Evolutionary conservation across 352 stramenopile genomes (phyloP).

Genomic region (Nothophytophthora sp.): DNA sequence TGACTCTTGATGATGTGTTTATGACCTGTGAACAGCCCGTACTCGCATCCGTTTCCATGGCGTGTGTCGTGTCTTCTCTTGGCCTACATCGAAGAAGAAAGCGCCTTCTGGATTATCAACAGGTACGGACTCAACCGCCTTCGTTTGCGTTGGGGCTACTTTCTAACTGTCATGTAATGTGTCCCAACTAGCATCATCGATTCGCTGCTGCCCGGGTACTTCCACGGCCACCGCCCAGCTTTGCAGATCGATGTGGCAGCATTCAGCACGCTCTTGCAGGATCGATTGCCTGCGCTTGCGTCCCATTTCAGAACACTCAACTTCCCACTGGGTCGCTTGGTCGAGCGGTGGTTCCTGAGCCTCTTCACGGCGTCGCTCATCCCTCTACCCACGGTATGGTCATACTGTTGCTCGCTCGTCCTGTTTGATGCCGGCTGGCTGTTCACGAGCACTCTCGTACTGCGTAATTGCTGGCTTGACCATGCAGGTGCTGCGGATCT

Average conservation of each 20-base stretch:
- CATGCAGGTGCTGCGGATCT: slow-evolving; percentile 65
- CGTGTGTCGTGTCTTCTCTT: slow-evolving; percentile 64
- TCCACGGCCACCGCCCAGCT: slow-evolving; percentile 71
- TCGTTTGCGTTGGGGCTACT: no score
- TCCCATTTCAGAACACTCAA: slow-evolving; percentile 51
- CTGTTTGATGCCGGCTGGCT: background rate
- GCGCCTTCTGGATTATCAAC: slow-evolving; percentile 81
- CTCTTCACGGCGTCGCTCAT: slow-evolving; percentile 71
- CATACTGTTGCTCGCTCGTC: no score
- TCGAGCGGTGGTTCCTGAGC: slow-evolving; percentile 78
- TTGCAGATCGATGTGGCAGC: slow-evolving; percentile 69
- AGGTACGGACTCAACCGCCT: no score
- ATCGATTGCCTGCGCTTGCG: slow-evolving; percentile 49
- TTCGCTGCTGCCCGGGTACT: slow-evolving; percentile 70
- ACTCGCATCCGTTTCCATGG: slow-evolving; percentile 76
- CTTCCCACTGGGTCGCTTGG: slow-evolving; percentile 52
- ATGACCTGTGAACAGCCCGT: slow-evolving; percentile 42
- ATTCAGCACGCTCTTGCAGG: slow-evolving; percentile 56
- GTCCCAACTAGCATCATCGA: slow-evolving; percentile 77
- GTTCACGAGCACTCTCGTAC: no score
- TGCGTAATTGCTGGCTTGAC: no score
- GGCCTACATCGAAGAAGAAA: slow-evolving; percentile 81
- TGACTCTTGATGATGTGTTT: slow-evolving; percentile 8
- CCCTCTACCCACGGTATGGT: slow-evolving; percentile 67
- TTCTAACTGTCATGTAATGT: no score